These are phyloP conservation scores for Camelina neglecta DNA, from an alignment of 345 rosid genomes.

Conservation along the genomic window DNA sequence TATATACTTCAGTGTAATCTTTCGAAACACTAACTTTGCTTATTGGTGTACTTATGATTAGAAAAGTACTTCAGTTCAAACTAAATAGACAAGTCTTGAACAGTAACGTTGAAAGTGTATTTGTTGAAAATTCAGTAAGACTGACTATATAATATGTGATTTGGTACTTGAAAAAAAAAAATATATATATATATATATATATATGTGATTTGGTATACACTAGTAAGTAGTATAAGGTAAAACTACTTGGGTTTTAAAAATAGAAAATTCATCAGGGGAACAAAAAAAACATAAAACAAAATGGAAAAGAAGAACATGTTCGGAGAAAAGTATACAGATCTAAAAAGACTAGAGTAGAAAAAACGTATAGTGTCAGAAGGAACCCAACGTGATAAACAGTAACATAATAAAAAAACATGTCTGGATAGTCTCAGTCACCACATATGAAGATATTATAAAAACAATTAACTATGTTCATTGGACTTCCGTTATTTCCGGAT, in stretches of 20 bases:
- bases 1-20: neutral
- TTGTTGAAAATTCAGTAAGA: neutral
- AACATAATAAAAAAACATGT: neutral
- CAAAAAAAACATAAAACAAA: neutral
- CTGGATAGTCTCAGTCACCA: neutral
- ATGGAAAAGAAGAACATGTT: neutral
- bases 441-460: slow-evolving; percentile 13
- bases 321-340: neutral
- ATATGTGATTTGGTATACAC: neutral
- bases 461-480: neutral
- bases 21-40: neutral
- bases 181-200: too few relatives aligned
- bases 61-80: neutral
- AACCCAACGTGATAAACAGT: slow-evolving; percentile 7
- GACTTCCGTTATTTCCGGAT: slow-evolving; percentile 30
- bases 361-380: slow-evolving; percentile 13
- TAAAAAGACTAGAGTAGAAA: neutral
- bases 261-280: neutral
- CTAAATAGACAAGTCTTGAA: neutral
- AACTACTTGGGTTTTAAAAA: neutral
- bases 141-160: neutral
- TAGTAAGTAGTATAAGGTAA: neutral
- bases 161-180: neutral
- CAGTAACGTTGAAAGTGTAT: neutral
- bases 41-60: neutral